Evolutionary conservation across 495 filamentous ascomycete species (phyloP).

Genomic region (Ascodesmis nigricans): DNA sequence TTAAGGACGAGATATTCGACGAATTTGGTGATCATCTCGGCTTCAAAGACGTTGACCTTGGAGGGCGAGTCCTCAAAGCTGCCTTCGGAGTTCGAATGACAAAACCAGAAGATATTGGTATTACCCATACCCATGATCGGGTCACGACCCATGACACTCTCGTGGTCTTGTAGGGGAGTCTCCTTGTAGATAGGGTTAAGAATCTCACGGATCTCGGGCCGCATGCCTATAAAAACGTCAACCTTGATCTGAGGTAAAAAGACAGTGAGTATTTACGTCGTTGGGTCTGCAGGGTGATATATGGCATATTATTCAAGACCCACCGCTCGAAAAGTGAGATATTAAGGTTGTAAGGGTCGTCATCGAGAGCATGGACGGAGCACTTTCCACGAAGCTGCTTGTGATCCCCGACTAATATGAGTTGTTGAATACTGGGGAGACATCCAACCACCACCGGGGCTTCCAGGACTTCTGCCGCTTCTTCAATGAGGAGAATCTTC

Average conservation of each 20-base stretch:
- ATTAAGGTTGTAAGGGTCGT: conserved; percentile 36
- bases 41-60: conserved; percentile 50
- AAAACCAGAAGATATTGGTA: conserved; percentile 26
- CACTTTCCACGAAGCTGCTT: conserved; percentile 46
- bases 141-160: conserved; percentile 35
- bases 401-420: conserved; percentile 60
- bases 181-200: conserved; percentile 40
- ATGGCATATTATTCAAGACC: conserved; percentile 44
- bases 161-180: conserved; percentile 45
- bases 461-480: conserved; percentile 54
- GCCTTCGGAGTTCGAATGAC: conserved; percentile 44
- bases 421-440: conserved; percentile 43
- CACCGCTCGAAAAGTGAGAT: conserved; percentile 62
- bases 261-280: conserved; percentile 25
- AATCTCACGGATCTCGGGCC: conserved; percentile 42
- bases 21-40: conserved; percentile 54
- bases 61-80: conserved; percentile 39
- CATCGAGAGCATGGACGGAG: conserved; percentile 32
- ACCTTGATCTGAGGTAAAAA: conserved; percentile 6
- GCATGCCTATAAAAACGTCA: conserved; percentile 30
- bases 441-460: conserved; percentile 41
- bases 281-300: conserved; percentile 36
- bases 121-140: conserved; percentile 61
- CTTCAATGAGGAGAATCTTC: conserved; percentile 45
- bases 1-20: conserved; percentile 51